phyloP scores from a whole-genome alignment of 2,329 filamentous ascomycete species.

The Trichoderma aggressivum region DNA sequence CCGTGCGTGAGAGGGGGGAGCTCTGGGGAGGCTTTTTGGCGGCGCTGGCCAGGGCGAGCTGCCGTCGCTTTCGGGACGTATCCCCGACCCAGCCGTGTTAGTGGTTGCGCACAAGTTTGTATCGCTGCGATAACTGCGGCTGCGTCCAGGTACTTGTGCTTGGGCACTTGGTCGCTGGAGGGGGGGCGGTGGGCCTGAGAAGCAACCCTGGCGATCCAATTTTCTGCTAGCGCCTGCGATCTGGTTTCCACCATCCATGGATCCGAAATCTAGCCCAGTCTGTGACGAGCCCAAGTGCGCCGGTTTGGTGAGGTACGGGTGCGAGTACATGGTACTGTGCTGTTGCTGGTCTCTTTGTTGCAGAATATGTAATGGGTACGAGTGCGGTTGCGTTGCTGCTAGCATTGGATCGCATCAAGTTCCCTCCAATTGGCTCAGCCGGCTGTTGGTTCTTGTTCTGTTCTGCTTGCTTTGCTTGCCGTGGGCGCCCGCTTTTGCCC shows the following conservation, averaged over 20 bases:
- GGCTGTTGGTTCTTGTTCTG: too few relatives aligned
- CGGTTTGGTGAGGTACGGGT: neutral
- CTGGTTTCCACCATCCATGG: constrained; percentile 7
- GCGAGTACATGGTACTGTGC: too few relatives aligned
- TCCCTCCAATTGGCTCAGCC: too few relatives aligned
- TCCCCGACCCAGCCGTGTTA: constrained; percentile 5
- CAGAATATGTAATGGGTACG: too few relatives aligned
- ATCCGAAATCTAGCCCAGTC: constrained; percentile 3
- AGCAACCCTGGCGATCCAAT: constrained; percentile 15
- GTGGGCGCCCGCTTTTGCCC: too few relatives aligned
- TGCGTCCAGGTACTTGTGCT: constrained; percentile 4
- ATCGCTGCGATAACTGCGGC: neutral
- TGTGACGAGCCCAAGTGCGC: neutral
- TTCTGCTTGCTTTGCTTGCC: too few relatives aligned
- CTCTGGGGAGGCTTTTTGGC: neutral
- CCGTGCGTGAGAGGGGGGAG: constrained; percentile 4
- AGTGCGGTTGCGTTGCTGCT: too few relatives aligned
- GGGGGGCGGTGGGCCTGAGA: neutral
- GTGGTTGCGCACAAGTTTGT: neutral
- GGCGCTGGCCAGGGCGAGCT: neutral
- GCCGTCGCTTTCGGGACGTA: neutral
- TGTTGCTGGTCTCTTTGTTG: too few relatives aligned
- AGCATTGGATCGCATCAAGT: too few relatives aligned
- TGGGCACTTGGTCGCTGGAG: neutral
- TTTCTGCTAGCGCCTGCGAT: constrained; percentile 16